Conservation (phyloP, 2,329 filamentous ascomycete species). For the Sporothrix globosa region DNA sequence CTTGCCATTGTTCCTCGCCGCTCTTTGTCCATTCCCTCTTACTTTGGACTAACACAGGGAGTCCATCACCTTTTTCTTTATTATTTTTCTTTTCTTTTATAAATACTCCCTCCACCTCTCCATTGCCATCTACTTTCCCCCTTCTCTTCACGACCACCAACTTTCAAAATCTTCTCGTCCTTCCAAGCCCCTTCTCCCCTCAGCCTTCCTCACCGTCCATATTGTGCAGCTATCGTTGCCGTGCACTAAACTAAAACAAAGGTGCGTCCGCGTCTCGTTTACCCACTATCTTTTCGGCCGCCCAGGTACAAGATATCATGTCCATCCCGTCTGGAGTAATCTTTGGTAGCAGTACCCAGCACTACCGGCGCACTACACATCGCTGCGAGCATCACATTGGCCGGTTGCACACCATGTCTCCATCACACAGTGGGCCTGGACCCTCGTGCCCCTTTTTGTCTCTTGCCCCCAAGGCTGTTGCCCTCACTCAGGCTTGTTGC, state of each 20-base stretch:
- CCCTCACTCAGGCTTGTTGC: background rate
- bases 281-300: constrained; percentile 28
- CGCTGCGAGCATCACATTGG: constrained; percentile 17
- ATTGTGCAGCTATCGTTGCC: constrained; percentile 11
- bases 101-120: constrained; percentile 4
- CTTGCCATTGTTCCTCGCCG: background rate
- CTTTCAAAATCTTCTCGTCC: background rate
- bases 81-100: background rate
- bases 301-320: constrained; percentile 27
- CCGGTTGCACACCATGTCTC: constrained; percentile 17
- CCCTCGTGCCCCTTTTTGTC: constrained; percentile 20
- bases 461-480: background rate
- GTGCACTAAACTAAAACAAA: constrained; percentile 24
- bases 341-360: background rate
- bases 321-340: constrained; percentile 13
- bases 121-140: background rate
- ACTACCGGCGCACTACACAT: constrained; percentile 26
- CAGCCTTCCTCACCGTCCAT: background rate
- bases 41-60: background rate
- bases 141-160: background rate
- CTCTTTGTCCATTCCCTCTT: background rate
- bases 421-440: constrained; percentile 31
- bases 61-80: background rate
- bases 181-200: background rate
- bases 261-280: constrained; percentile 21